phyloP scores from a whole-genome alignment of 345 rosid species.

The Theobroma cacao region DNA sequence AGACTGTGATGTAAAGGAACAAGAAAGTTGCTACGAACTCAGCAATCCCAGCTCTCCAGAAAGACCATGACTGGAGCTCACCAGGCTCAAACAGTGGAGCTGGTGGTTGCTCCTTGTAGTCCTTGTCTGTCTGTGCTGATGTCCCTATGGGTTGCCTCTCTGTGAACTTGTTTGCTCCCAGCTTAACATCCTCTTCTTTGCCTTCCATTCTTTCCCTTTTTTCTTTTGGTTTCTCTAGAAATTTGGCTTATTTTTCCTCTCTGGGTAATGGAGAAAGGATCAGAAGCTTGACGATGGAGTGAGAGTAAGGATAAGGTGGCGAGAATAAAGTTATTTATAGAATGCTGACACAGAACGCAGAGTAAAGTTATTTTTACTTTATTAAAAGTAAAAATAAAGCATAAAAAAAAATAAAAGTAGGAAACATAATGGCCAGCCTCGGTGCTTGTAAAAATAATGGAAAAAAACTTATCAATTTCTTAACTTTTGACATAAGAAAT shows the following conservation, averaged over 20 bases:
- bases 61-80: conserved; percentile 41
- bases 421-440: no score
- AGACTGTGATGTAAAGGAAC: conserved; percentile 40
- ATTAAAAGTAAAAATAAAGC: no score
- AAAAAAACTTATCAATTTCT: no score
- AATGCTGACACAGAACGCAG: neutral
- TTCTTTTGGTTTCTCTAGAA: neutral
- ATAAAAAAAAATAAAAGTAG: no score
- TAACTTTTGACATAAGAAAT: no score
- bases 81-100: conserved; percentile 43
- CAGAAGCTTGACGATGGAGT: neutral
- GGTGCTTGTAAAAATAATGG: no score
- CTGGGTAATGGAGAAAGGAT: neutral
- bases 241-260: neutral
- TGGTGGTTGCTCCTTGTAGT: conserved; percentile 36
- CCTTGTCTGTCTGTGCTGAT: conserved; percentile 20
- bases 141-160: conserved; percentile 20
- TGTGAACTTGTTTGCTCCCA: conserved; percentile 34
- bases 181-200: conserved; percentile 44
- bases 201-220: no score
- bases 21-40: conserved; percentile 48
- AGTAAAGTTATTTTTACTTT: no score
- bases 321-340: neutral
- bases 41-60: conserved; percentile 47
- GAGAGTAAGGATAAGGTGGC: neutral